A percentile compares a stretch with the other conserved stretches of the same genome.
These are phyloP conservation scores for Hymenoscyphus linearis DNA, from an alignment of 2,329 filamentous ascomycete genomes.

Conservation along the genomic window DNA sequence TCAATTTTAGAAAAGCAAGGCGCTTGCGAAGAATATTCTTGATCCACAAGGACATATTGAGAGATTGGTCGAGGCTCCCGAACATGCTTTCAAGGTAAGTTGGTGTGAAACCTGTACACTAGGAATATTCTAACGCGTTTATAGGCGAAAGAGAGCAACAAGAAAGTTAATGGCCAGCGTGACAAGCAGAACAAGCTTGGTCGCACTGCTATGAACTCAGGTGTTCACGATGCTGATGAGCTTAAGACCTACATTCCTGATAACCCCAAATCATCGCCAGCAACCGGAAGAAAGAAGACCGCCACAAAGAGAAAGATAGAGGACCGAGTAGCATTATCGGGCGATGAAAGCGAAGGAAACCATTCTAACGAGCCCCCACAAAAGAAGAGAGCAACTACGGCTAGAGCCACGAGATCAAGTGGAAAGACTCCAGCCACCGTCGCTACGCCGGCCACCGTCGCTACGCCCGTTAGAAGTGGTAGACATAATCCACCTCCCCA, in stretches of 20 bases:
- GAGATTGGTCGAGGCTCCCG: conserved; percentile 23
- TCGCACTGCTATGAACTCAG: conserved; percentile 13
- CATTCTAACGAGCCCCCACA: too few species aligned
- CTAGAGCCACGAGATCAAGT: too few species aligned
- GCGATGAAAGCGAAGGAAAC: too few species aligned
- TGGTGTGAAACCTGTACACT: neutral
- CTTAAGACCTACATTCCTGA: too few species aligned
- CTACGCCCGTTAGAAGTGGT: too few species aligned
- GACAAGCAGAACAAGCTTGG: conserved; percentile 25
- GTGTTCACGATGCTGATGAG: neutral
- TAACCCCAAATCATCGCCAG: too few species aligned
- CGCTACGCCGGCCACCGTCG: too few species aligned
- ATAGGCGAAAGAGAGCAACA: conserved; percentile 25
- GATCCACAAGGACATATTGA: conserved; percentile 18
- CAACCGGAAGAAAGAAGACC: too few species aligned
- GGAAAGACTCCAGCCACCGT: too few species aligned
- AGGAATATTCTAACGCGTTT: neutral
- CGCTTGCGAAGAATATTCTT: conserved; percentile 25
- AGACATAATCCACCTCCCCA: neutral
- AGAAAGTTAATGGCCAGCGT: conserved; percentile 24
- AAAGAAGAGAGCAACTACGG: too few species aligned
- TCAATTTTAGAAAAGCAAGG: conserved; percentile 18
- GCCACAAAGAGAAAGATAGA: too few species aligned
- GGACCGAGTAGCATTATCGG: too few species aligned
- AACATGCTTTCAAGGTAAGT: conserved; percentile 20